Evolutionary conservation across 345 rosid species (phyloP).

Genomic region (Pugionium cornutum): DNA sequence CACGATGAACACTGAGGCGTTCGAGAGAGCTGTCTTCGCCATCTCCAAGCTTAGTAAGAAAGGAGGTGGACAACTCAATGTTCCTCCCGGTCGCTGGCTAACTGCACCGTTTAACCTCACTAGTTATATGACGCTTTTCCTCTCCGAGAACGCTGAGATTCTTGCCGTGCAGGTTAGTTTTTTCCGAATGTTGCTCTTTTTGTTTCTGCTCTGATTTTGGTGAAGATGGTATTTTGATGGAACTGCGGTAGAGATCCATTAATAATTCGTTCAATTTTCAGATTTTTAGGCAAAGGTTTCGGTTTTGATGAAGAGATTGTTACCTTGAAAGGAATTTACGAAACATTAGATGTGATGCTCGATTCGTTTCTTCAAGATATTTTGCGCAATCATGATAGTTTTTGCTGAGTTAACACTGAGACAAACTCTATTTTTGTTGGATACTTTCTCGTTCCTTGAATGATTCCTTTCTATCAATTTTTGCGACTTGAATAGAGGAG

Average conservation of each 20-base stretch:
- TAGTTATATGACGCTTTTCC: conserved; percentile 89
- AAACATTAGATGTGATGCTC: not conserved
- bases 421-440: not conserved
- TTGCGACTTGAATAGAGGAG: conserved; percentile 8
- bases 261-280: not conserved
- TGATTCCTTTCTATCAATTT: not conserved
- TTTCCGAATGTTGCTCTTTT: too few species aligned
- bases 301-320: not conserved
- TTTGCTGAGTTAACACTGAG: not conserved
- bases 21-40: conserved; percentile 70
- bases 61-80: conserved; percentile 95
- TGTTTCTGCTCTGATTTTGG: not conserved
- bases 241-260: not conserved
- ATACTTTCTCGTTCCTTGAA: not conserved
- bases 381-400: not conserved
- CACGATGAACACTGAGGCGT: conserved; percentile 78
- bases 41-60: conserved; percentile 71
- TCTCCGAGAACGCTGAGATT: conserved; percentile 79
- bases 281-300: not conserved
- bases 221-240: not conserved
- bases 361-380: not conserved
- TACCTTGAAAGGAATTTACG: not conserved
- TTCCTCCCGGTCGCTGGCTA: conserved; percentile 90
- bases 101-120: conserved; percentile 95
- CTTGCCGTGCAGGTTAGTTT: conserved; percentile 70